These are phyloP conservation scores for Sclerotinia nivalis DNA, from an alignment of 2,329 filamentous ascomycete genomes.

Conservation along the genomic window DNA sequence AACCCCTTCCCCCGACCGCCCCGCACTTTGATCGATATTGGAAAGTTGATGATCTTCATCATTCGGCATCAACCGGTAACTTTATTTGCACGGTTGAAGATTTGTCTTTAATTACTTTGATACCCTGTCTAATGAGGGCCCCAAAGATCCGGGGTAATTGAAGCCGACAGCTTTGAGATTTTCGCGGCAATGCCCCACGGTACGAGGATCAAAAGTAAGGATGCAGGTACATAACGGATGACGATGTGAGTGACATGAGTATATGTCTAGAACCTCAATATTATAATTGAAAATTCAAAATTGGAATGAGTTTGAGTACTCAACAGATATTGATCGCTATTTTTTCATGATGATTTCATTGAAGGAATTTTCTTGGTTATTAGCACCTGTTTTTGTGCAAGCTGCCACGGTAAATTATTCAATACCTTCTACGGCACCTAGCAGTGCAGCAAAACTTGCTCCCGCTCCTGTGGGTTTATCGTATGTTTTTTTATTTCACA, in stretches of 20 bases:
- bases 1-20: neutral
- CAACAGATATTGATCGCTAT: neutral
- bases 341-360: neutral
- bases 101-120: neutral
- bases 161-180: slow-evolving; percentile 4
- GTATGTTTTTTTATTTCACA: slow-evolving; percentile 38
- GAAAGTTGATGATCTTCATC: slow-evolving; percentile 10
- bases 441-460: slow-evolving; percentile 37
- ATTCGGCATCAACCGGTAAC: neutral
- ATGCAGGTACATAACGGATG: slow-evolving; percentile 7
- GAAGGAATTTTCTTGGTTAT: neutral
- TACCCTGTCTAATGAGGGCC: neutral
- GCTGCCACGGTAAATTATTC: slow-evolving; percentile 28
- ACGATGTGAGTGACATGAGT: neutral
- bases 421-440: slow-evolving; percentile 33
- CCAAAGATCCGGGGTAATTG: slow-evolving; percentile 12
- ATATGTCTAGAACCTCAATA: neutral
- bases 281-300: no score
- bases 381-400: neutral
- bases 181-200: neutral
- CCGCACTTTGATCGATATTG: slow-evolving; percentile 3
- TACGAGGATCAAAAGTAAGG: neutral
- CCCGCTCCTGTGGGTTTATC: slow-evolving; percentile 50
- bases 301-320: neutral
- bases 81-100: slow-evolving; percentile 11